Percentiles rank a stretch among this genome's conserved stretches.
Evolutionary conservation across 257 asterid genomes (phyloP).

Genomic region (Solanum sejunctum): DNA sequence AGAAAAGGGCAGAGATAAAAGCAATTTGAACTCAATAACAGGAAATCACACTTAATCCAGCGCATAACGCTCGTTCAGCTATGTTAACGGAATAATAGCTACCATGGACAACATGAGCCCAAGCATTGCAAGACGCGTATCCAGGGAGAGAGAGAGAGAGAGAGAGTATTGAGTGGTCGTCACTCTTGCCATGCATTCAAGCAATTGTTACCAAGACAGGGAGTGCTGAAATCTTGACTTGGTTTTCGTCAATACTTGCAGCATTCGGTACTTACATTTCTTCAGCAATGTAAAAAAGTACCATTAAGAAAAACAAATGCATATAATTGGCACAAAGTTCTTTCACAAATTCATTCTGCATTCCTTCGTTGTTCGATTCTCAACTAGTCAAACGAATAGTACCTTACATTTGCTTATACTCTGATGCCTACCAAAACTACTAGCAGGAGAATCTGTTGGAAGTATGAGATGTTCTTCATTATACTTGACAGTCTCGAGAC

Average conservation of each 20-base stretch:
- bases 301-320: not conserved
- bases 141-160: not conserved
- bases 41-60: not conserved
- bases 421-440: constrained; percentile 56
- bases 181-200: not conserved
- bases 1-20: not conserved
- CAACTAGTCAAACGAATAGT: constrained; percentile 23
- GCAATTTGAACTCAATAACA: not conserved
- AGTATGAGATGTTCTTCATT: constrained; percentile 51
- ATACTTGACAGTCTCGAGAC: constrained; percentile 38
- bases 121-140: not conserved
- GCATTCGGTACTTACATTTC: not conserved
- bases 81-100: not conserved
- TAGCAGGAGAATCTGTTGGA: constrained; percentile 39
- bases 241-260: not conserved
- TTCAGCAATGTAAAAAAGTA: not conserved
- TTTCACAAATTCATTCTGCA: not conserved
- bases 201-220: not conserved
- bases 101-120: not conserved
- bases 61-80: not conserved
- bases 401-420: constrained; percentile 54
- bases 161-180: not conserved
- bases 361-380: not conserved
- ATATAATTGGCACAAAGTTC: not conserved
- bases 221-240: not conserved